Evolutionary conservation across 140 eudicot genomes (phyloP), one percentile per base, ranked within the genome.

Genomic region (Artemisia princeps): DNA sequence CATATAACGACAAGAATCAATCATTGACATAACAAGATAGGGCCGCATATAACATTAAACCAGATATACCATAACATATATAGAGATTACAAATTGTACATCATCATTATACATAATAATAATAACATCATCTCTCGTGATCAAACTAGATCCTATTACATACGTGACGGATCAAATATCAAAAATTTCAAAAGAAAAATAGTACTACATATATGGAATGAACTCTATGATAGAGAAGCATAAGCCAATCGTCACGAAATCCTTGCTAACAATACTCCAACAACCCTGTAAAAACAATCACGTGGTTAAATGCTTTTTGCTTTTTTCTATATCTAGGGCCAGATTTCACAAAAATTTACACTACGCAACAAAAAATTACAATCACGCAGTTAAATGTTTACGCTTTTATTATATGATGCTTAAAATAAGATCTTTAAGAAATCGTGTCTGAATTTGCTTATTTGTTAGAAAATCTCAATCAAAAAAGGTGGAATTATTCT

Each of bases 151-250:
- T 72, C 76, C 81, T 78, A 72, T 78, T 82, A 75, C 86, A 81
- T 50, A 37, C 2, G 74, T 74, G 75, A 58, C 63, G 59, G 77
- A 71, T 68, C 61, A 78, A 74, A 62, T 37, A 37, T 5, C 44
- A 37, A 37, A 37, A 5, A 23, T 1, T 5, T 37, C 52, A 74
- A 55, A 77, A 69, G 68, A 52, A 69, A 61, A 76, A 73, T 56
- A 75, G 78, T 82, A 78, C 84, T 82, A 78, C 84, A 78, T 75
- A 71, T 72, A 72, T 55, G 71, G 71, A 69, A 67, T 62, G 76
- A 82, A 78, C 74, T 72, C 79, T 56, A 72, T 33, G 74, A 55
- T 71, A 74, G 59, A 70, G 76, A 78, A 75, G 69, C 78, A 70
- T 60, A 72, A 50, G 72, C 74, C 62, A 77, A 68, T 65, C 75